Percentiles rank a stretch among this genome's conserved stretches.
phyloP scores from a whole-genome alignment of 768 basidiomycete species.

The Leucocoprinus sp. region DNA sequence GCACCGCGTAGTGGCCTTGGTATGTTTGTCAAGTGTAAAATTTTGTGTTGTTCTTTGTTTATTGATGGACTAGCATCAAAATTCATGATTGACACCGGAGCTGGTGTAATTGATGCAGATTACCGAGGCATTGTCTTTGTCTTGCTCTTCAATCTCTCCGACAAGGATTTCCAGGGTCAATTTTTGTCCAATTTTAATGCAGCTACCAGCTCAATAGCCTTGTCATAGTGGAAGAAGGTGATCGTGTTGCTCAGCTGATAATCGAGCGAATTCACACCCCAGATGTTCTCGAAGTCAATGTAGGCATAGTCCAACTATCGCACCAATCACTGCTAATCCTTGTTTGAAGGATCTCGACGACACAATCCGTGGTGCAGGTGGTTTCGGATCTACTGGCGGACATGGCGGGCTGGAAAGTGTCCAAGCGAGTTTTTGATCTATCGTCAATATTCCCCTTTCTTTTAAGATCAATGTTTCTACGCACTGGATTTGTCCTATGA shows the following conservation, averaged over 20 bases:
- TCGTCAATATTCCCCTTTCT: neutral
- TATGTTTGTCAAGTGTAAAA: conserved; percentile 36
- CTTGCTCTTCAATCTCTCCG: conserved; percentile 86
- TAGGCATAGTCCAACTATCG: conserved; percentile 27
- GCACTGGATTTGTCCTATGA: conserved; percentile 11
- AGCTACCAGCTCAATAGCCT: neutral
- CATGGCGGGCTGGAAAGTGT: conserved; percentile 40
- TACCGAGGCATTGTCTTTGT: conserved; percentile 91
- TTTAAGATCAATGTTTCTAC: conserved; percentile 4
- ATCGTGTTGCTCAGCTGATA: conserved; percentile 94
- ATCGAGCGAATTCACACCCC: conserved; percentile 87
- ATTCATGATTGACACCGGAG: conserved; percentile 96
- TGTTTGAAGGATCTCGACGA: conserved; percentile 68
- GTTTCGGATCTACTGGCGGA: conserved; percentile 95
- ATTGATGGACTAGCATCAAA: conserved; percentile 63
- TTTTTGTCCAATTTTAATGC: conserved; percentile 7
- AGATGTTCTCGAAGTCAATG: conserved; percentile 78
- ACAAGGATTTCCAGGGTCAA: conserved; percentile 82
- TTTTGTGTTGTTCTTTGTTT: neutral
- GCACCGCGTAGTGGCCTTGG: conserved; percentile 95
- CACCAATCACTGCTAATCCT: conserved; percentile 1
- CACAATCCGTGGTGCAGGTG: conserved; percentile 75
- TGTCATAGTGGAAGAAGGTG: conserved; percentile 75
- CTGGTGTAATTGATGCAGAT: conserved; percentile 95
- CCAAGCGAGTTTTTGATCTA: conserved; percentile 9